Base-by-base conservation (phyloP, 108 stramenopile genomes). In the Phaeodactylum tricornutum region DNA sequence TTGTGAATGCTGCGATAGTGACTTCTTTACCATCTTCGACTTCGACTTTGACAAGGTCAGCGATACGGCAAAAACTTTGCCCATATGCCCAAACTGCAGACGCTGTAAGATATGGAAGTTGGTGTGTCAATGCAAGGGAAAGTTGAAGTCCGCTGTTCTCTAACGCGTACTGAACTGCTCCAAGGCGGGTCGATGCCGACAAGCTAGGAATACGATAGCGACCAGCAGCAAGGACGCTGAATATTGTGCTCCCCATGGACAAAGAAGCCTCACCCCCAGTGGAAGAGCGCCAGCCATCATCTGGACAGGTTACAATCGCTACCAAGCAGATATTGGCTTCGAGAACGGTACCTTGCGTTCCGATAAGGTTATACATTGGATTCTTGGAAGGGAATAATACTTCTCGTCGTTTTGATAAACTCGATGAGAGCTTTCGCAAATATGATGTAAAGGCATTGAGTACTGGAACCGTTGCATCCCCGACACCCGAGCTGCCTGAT, bases 361-460 rank as follows among this genome's bases (percentile, higher is more conserved):
- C 53, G 14, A 20, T 31, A 11, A 57, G 20, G 53, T 84, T 81
- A 57, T 89, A 84, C 1, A 84, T 50, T 23, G 59, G 45, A 46
- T 81, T 84, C 23, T 68, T 72, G 25, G 67, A 40, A 20, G 87
- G 83, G 61, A 77, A 85, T 27, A 78, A 78, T 15, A 81, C 76
- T 43, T 75, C 66, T 25, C 51, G 53, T 12, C 56, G 45, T 24
- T 53, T 44, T 24, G 72, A 57, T 3, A 89, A 17, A 7, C 62
- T 62, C 19, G n/a, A 22, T 16, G 67, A 53, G 8, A 89, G 50
- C 39, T 63, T 75, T 29, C 59, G 64, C 26, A 89, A 34, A 61
- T 77, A 77, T 1, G 86, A 64, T 7, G 64, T 59, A 42, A 83
- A 71, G 8, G 71, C 69, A 62, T 76, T 81, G 30, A 79, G 56